A percentile compares a stretch with the other conserved stretches of the same genome.
Conservation (phyloP, 352 stramenopile species). For the Achlya hypogyna region DNA sequence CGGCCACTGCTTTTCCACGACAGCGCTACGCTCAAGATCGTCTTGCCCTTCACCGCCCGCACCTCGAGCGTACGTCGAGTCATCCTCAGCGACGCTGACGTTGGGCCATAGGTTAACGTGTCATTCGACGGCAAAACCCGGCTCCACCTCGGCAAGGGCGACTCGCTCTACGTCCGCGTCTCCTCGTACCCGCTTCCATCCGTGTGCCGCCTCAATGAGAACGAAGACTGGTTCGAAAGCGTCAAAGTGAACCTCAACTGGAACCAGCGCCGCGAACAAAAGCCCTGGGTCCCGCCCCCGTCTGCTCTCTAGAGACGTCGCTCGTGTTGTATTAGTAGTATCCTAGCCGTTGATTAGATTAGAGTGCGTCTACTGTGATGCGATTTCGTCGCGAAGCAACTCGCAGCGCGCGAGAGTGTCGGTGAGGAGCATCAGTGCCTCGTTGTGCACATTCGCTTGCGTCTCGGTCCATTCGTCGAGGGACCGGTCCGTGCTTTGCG, state of each 20-base stretch:
- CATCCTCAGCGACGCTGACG: background rate
- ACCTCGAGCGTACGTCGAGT: conserved; percentile 25
- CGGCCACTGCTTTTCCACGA: conserved; percentile 88
- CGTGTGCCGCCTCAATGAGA: conserved; percentile 82
- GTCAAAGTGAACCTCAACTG: conserved; percentile 91
- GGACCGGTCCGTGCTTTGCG: background rate
- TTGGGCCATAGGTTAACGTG: conserved; percentile 52
- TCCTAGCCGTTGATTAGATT: background rate
- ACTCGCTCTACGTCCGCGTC: conserved; percentile 77
- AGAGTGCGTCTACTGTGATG: background rate
- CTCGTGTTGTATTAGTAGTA: background rate
- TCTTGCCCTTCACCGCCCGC: conserved; percentile 72
- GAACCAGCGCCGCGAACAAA: conserved; percentile 81
- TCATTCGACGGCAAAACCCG: conserved; percentile 90
- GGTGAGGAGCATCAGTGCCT: conserved; percentile 9
- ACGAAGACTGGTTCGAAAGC: conserved; percentile 87
- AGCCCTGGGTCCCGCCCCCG: conserved; percentile 56
- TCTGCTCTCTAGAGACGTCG: too few species aligned
- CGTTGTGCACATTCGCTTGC: conserved; percentile 8
- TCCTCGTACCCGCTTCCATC: conserved; percentile 83
- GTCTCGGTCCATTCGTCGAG: conserved; percentile 13
- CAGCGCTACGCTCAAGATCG: conserved; percentile 84
- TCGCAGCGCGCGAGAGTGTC: conserved; percentile 5
- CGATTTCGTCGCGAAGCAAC: background rate
- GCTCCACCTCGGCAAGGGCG: conserved; percentile 75